Evolutionary conservation across 352 stramenopile species (phyloP), one percentile per base, ranked within the genome.

Genomic region (Pythium diclinum): DNA sequence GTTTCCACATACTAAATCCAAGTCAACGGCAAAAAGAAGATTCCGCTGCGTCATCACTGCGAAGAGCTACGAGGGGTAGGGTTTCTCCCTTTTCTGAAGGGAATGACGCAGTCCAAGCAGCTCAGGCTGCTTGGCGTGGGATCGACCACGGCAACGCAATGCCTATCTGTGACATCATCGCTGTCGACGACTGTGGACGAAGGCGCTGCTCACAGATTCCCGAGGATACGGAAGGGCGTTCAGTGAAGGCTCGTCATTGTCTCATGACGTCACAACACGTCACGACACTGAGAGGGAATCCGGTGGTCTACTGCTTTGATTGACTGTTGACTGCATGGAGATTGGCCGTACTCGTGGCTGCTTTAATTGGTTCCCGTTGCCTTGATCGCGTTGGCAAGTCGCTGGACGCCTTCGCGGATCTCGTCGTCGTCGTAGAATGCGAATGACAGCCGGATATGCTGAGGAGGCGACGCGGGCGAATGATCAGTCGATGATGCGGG

Each of bases 391-490:
- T 34, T 55, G 9, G 71, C 72, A 8, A 96, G 68, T 9, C 83
- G 76, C 55, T 83, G 59, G 17, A 88, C 65, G 1, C 88, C 88
- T 55, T 83, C 67, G 16, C 49, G 55, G 60, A 96, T 84, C 72
- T 95, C 88, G 17, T 91, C 75, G 21, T 81, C 72, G 36, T 78
- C 63, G 72, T 96, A 96, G 61, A 89, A 95, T 19, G 86, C 84
- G 63, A 94, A 94, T 9, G 82, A 93, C 42, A 96, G 65, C 32
- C 88, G 81, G 19, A 69, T 71, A 54, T 70, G 61, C 32, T 73
- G 51, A 17, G 25, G 32, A 6, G 42, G 21, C 13, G 32, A 16
- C 10, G 55, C 23, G 16, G 21, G 11, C 11, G 28, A 38, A 19
- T 61, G 59, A 0, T 68, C 34, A 8, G 34, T 62, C 54, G 30